Percentiles rank a stretch among this genome's conserved stretches.
Conservation (phyloP, 2,329 filamentous ascomycete species). For the Neobulgaria alba region DNA sequence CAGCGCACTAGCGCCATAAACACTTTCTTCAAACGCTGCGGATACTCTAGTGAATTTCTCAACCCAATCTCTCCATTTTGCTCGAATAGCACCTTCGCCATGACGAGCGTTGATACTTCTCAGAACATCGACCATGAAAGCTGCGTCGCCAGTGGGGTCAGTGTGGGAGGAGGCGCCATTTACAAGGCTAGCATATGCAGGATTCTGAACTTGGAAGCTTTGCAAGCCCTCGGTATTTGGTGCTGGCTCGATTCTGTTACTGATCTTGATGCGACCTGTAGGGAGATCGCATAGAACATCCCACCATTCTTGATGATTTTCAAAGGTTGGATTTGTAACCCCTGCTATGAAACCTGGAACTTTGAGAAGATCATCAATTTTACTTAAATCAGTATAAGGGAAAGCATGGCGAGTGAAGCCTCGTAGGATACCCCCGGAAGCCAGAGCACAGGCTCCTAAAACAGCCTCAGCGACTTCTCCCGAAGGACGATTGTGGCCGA, state of each 20-base stretch:
- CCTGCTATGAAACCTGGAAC: slow-evolving; percentile 97
- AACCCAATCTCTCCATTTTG: slow-evolving; percentile 94
- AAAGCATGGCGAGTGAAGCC: slow-evolving; percentile 96
- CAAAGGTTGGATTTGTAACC: slow-evolving; percentile 94
- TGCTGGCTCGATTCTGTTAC: slow-evolving; percentile 73
- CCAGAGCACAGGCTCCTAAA: slow-evolving; percentile 87
- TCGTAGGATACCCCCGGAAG: slow-evolving; percentile 81
- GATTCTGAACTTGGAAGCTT: slow-evolving; percentile 79
- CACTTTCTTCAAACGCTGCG: slow-evolving; percentile 88
- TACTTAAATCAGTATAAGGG: slow-evolving; percentile 94
- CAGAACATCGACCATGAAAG: slow-evolving; percentile 82
- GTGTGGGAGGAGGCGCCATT: slow-evolving; percentile 28
- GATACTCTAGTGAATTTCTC: slow-evolving; percentile 86
- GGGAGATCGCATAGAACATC: slow-evolving; percentile 90
- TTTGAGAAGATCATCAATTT: slow-evolving; percentile 91
- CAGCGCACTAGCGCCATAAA: slow-evolving; percentile 86
- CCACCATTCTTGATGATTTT: slow-evolving; percentile 96
- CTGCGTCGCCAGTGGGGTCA: slow-evolving; percentile 67
- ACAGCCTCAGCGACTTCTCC: slow-evolving; percentile 97
- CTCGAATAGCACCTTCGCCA: slow-evolving; percentile 80
- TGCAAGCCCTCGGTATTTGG: slow-evolving; percentile 74
- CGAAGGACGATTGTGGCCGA: slow-evolving; percentile 90
- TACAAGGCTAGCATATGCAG: slow-evolving; percentile 43
- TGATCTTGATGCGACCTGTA: slow-evolving; percentile 90
- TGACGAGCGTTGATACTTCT: slow-evolving; percentile 77